Evolutionary conservation across 441 rosid genomes (phyloP).

Genomic region (Pelargonium myrrhifolium): DNA sequence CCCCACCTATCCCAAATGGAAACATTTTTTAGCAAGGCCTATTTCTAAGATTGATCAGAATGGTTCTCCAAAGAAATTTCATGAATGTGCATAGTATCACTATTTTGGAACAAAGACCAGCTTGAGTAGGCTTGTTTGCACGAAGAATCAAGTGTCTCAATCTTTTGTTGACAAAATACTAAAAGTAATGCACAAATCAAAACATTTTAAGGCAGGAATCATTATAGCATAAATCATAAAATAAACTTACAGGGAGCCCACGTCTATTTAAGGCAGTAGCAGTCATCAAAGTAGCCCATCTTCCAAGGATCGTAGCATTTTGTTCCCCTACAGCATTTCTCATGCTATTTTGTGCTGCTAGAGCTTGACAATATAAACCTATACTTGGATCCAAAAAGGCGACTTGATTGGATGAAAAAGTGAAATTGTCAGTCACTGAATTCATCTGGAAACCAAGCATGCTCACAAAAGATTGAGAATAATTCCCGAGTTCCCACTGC

Average conservation of each 20-base stretch:
- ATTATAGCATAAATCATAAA: conserved; percentile 16
- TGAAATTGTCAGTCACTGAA: conserved; percentile 30
- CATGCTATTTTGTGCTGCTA: conserved; percentile 53
- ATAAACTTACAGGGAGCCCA: conserved; percentile 87
- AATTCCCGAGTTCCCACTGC: conserved; percentile 93
- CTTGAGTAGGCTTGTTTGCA: conserved; percentile 1
- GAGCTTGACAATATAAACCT: conserved; percentile 62
- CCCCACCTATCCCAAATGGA: too few relatives aligned
- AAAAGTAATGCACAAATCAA: neutral
- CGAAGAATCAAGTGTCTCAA: neutral
- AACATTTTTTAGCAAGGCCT: too few relatives aligned
- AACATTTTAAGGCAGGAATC: conserved; percentile 7
- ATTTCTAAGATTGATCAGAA: too few relatives aligned
- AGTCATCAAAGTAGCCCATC: conserved; percentile 77
- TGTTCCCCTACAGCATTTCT: conserved; percentile 72
- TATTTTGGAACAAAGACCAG: neutral
- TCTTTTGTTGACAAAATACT: conserved; percentile 1
- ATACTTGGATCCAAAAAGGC: conserved; percentile 78
- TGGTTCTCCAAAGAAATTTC: too few relatives aligned
- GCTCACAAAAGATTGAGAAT: conserved; percentile 53
- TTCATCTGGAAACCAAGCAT: conserved; percentile 53
- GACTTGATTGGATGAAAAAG: conserved; percentile 46
- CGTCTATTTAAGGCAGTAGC: conserved; percentile 74
- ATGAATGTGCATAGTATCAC: neutral
- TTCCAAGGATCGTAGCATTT: conserved; percentile 52